Percentiles rank a stretch among this genome's conserved stretches.
Conservation (phyloP, 148 eudicot genomes). For the Fagopyrum homotropicum region DNA sequence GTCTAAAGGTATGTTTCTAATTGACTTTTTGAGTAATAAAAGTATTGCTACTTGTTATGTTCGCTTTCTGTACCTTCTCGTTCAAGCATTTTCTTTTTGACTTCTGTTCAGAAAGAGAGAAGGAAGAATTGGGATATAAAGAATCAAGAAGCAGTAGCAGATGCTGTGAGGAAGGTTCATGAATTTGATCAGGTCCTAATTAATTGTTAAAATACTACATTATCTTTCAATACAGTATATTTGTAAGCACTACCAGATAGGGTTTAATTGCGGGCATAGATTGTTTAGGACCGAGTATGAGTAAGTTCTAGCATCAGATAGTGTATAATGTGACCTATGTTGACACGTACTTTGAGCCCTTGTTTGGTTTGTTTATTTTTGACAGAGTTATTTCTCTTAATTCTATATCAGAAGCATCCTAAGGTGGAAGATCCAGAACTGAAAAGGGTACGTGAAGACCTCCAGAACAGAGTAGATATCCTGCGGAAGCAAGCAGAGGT, state of each 20-base stretch:
- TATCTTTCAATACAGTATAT: background rate
- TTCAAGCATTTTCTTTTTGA: background rate
- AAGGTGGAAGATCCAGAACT: constrained; percentile 59
- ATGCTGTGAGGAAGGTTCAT: constrained; percentile 61
- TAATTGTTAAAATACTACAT: background rate
- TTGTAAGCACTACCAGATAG: background rate
- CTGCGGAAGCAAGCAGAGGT: constrained; percentile 83
- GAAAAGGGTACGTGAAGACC: constrained; percentile 75
- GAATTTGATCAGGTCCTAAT: constrained; percentile 76
- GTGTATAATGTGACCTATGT: background rate
- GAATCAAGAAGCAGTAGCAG: constrained; percentile 85
- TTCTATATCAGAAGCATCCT: constrained; percentile 46
- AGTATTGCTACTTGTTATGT: background rate
- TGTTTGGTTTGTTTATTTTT: background rate
- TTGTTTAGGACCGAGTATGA: no score
- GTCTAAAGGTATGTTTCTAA: constrained; percentile 59
- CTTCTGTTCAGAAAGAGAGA: constrained; percentile 69
- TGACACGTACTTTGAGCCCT: background rate
- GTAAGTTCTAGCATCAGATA: background rate
- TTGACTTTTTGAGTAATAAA: background rate
- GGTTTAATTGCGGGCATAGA: background rate
- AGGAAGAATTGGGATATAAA: constrained; percentile 88
- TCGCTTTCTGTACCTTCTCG: background rate
- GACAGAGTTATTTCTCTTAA: background rate
- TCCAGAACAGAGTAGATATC: constrained; percentile 75